Evolutionary conservation across 306 rosid genomes (phyloP), one percentile per base, ranked within the genome.

Genomic region (Citrullus colocynthis): DNA sequence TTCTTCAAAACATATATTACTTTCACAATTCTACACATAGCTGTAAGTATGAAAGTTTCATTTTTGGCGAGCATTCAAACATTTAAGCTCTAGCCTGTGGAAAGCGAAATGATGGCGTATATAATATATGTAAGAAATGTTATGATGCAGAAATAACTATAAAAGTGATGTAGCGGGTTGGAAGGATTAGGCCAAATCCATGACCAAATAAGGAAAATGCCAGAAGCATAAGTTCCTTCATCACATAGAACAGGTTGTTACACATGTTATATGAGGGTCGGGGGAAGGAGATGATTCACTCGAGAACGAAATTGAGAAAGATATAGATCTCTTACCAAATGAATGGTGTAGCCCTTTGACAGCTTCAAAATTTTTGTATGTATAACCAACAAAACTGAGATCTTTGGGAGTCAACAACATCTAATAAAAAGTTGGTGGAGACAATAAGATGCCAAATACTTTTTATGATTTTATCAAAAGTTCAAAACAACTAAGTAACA

Each of bases 371-470:
- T 94, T 90, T 87, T 94, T 94, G 83, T 91, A 94, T 42, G 98
- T 91, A 84, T 94, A 94, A 69, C 98, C 98, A 86, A 94, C 98
- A 84, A 94, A 94, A 86, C 84, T 94, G 74, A 94, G 95, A 90
- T 94, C 97, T 84, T 90, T 89, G 60, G 96, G 81, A 85, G 93
- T 90, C 88, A 94, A 55, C 82, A 89, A 78, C 82, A 64, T 90
- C 98, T 94, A 85, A 61, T 37, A 71, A 80, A 51, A 77, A 79
- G 56, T 48, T 44, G 64, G 62, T 69, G 77, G 37, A 62, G 54
- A 74, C 73, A 66, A 55, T 62, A 74, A 81, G 82, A 44, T 52
- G 55, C 39, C 81, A 44, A 77, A 32, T 60, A 42, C 36, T 1
- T 12, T 16, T 45, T 70, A 42, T 45, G 58, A 45, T 52, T 34